Evolutionary conservation across 2,329 filamentous ascomycete species (phyloP).

Genomic region (Pestalotiopsis sp.): DNA sequence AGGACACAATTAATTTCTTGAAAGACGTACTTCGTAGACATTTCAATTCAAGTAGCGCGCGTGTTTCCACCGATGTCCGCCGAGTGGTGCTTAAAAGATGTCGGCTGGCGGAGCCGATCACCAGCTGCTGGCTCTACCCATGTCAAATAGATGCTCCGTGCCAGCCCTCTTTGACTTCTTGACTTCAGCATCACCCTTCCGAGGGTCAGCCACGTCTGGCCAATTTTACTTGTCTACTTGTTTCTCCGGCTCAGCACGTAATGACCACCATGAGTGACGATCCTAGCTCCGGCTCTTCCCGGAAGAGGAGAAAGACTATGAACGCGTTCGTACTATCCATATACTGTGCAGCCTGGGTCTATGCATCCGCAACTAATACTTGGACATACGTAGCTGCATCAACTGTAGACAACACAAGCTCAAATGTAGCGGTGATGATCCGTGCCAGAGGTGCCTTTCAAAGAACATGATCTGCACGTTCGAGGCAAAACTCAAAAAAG

Average conservation of each 20-base stretch:
- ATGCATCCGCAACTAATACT: not conserved
- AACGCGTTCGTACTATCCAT: not conserved
- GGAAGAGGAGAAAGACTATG: conserved; percentile 2
- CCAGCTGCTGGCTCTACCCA: too few species aligned
- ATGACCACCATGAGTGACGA: not conserved
- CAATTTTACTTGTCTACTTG: not conserved
- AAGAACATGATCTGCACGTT: not conserved
- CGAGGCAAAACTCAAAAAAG: not conserved
- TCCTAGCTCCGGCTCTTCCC: not conserved
- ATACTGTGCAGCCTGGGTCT: not conserved
- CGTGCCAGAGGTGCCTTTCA: not conserved
- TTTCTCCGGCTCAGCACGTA: not conserved
- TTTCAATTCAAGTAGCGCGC: not conserved
- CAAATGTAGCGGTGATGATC: not conserved
- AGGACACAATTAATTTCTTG: not conserved
- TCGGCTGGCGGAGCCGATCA: not conserved
- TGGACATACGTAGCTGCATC: not conserved
- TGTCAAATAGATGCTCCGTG: not conserved
- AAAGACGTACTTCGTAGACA: not conserved
- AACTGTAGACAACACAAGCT: not conserved
- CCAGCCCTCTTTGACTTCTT: not conserved
- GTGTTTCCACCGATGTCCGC: not conserved
- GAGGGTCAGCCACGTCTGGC: not conserved
- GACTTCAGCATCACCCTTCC: not conserved
- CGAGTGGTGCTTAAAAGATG: not conserved